A percentile compares a stretch with the other conserved stretches of the same genome.
These are phyloP conservation scores for Didymella exigua DNA, from an alignment of 2,329 filamentous ascomycete species.

Conservation along the genomic window DNA sequence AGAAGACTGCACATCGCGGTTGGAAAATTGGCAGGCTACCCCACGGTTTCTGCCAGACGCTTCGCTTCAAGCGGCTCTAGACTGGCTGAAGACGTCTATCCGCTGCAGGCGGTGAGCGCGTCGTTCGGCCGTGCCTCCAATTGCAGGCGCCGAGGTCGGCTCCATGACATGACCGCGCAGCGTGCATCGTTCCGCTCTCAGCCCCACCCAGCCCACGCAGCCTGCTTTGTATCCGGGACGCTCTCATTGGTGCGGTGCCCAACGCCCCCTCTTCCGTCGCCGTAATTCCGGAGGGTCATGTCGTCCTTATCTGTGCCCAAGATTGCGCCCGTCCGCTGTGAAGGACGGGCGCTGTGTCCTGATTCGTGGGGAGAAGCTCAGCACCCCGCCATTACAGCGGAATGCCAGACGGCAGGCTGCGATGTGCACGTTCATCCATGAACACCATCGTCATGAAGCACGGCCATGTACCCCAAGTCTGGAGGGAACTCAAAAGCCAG, in stretches of 20 bases:
- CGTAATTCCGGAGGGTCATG: slow-evolving; percentile 47
- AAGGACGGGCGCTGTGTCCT: slow-evolving; percentile 13
- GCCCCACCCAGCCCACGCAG: slow-evolving; percentile 40
- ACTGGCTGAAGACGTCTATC: slow-evolving; percentile 25
- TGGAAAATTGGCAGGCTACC: slow-evolving; percentile 43
- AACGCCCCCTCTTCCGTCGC: slow-evolving; percentile 30
- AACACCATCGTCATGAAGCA: slow-evolving; percentile 26
- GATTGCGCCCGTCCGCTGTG: slow-evolving; percentile 22
- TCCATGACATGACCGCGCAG: slow-evolving; percentile 29
- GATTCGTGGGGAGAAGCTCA: slow-evolving; percentile 35
- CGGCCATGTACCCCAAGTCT: slow-evolving; percentile 14
- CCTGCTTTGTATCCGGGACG: slow-evolving; percentile 27
- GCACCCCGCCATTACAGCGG: slow-evolving; percentile 36
- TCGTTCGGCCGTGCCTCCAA: slow-evolving; percentile 28
- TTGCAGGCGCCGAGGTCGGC: slow-evolving; percentile 39
- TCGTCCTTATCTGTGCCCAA: slow-evolving; percentile 39
- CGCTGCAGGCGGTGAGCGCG: slow-evolving; percentile 32
- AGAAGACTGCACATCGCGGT: slow-evolving; percentile 26
- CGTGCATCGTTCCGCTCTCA: slow-evolving; percentile 39
- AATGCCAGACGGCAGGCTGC: slow-evolving; percentile 19
- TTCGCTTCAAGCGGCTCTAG: slow-evolving; percentile 31
- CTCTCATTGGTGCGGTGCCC: slow-evolving; percentile 37
- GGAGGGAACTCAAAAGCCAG: slow-evolving; percentile 9
- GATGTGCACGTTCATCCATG: slow-evolving; percentile 20
- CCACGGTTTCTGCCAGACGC: slow-evolving; percentile 45